Evolutionary conservation across 139 green algal species (phyloP).

Genomic region (Chara braunii): DNA sequence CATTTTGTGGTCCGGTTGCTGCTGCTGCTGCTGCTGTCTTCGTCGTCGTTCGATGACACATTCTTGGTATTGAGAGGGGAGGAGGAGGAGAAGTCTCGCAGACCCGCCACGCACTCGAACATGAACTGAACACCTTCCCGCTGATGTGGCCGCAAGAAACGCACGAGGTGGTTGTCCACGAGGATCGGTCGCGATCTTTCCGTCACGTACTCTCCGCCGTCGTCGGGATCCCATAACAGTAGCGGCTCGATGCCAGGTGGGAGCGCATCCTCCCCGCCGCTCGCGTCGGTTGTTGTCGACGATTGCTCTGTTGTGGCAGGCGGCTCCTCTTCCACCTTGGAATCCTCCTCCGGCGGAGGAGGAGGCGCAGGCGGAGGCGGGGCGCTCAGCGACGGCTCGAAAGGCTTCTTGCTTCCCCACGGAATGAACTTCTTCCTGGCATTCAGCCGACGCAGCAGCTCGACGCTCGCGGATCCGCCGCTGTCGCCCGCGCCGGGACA

Average conservation of each 20-base stretch:
- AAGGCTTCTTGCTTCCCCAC: conserved; percentile 16
- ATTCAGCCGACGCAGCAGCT: conserved; percentile 15
- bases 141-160: conserved; percentile 38
- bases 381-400: not conserved
- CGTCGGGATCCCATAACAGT: conserved; percentile 35
- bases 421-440: conserved; percentile 26
- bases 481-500: conserved; percentile 11
- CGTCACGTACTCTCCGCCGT: not conserved
- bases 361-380: not conserved
- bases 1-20: not conserved
- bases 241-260: conserved; percentile 31
- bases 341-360: too few species aligned
- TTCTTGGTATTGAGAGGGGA: too few species aligned
- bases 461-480: conserved; percentile 20
- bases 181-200: conserved; percentile 23
- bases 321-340: too few species aligned
- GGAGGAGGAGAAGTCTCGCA: conserved; percentile 49
- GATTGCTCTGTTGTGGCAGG: too few species aligned
- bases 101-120: conserved; percentile 94
- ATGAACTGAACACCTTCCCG: conserved; percentile 94
- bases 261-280: conserved; percentile 1
- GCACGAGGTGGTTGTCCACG: conserved; percentile 30
- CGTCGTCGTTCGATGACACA: not conserved
- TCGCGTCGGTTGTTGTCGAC: too few species aligned
- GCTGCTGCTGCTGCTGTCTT: not conserved